Evolutionary conservation across 2,329 filamentous ascomycete genomes (phyloP), one percentile per base, ranked within the genome.

Genomic region (Helminthosporium solani): DNA sequence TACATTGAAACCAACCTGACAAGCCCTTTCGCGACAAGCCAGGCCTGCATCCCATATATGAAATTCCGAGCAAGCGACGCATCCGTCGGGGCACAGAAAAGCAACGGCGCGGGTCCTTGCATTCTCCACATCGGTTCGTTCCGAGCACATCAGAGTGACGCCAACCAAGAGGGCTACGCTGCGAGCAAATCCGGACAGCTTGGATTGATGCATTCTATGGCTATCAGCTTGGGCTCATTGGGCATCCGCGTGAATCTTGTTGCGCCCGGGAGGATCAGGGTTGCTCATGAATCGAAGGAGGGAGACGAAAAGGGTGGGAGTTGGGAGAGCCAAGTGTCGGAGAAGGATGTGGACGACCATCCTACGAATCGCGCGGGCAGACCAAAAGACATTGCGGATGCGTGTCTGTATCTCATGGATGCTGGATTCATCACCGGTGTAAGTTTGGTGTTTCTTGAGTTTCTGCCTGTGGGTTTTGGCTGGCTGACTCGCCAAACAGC

Each of bases 151-250:
- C 71, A 73, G 49, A 71, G 66, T 23, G 75, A 78, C 52, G 68
- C 72, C 3, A 76, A 77, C 53, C 74, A 76, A 52, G 75, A 77
- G 50, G 74, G 74, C 2, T 78, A 79, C 56, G 76, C 75, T 15
- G 69, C 76, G 0, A 77, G 73, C 9, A 81, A 80, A 61, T 74
- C 77, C 3, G 78, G 77, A 0, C 61, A 80, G 39, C 58, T 79
- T 9, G 77, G 78, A 0, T 52, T 80, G 47, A 76, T 74, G 60
- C 77, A 79, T 51, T 72, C 72, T 21, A 73, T 79, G 73, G 71
- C 75, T 11, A 73, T 77, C 27, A 74, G 71, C 40, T 59, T 79
- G 25, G 70, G 70, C 4, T 60, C 64, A 20, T 61, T 73, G 23
- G 70, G 72, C 2, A 72, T 80, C 30, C 66, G 75, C 2, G 74